A percentile compares a stretch with the other conserved stretches of the same genome.
phyloP scores from a whole-genome alignment of 148 eudicot species.

The Cornus controversa region DNA sequence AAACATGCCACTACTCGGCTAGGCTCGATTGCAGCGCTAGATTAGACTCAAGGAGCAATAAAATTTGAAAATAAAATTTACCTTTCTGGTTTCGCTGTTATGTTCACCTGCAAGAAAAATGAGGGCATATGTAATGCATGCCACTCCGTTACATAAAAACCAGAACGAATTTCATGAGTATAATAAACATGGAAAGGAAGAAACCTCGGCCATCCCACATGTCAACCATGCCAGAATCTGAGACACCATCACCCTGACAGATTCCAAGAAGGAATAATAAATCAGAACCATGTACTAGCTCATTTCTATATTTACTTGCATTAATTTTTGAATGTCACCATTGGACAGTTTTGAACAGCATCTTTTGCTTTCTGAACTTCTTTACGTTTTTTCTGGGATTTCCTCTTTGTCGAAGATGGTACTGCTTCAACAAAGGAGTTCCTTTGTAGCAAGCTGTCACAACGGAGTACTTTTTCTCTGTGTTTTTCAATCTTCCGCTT shows the following conservation, averaged over 20 bases:
- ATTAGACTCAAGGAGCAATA: not conserved
- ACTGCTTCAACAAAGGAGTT: conserved; percentile 74
- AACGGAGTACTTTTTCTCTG: conserved; percentile 69
- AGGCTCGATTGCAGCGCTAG: no score
- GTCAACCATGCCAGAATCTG: conserved; percentile 52
- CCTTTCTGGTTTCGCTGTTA: conserved; percentile 51
- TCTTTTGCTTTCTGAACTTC: conserved; percentile 23
- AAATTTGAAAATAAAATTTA: conserved; percentile 15
- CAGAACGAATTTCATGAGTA: not conserved
- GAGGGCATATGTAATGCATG: not conserved
- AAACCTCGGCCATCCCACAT: conserved; percentile 63
- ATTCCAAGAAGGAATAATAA: conserved; percentile 1
- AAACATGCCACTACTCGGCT: no score
- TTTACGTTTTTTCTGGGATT: conserved; percentile 42
- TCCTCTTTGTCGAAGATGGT: conserved; percentile 59
- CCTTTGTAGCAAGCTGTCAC: conserved; percentile 62
- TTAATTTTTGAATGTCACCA: conserved; percentile 25
- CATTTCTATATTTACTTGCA: not conserved
- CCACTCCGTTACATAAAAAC: not conserved
- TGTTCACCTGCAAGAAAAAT: conserved; percentile 38
- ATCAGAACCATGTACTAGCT: not conserved
- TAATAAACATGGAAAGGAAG: not conserved
- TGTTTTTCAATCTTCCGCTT: conserved; percentile 87
- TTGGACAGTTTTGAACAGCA: conserved; percentile 24
- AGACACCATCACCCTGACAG: conserved; percentile 44